Conservation (phyloP, 164 flowering plant species). For the Malania oleifera region DNA sequence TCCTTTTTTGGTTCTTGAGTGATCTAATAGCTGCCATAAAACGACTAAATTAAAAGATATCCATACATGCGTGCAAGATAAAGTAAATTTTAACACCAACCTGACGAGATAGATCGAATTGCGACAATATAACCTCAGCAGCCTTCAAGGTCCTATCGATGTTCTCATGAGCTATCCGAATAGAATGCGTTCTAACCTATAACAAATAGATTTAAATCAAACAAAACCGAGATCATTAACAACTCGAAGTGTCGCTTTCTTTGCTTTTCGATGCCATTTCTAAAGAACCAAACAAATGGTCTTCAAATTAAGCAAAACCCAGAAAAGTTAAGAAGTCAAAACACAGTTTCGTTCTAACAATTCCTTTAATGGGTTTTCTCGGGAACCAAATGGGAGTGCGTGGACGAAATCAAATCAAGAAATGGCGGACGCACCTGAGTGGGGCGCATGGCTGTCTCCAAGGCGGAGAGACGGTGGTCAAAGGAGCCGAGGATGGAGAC, state of each 20-base stretch:
- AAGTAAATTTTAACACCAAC: too few species aligned
- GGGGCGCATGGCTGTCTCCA: constrained; percentile 96
- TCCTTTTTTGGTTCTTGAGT: too few species aligned
- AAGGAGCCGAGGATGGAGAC: constrained; percentile 87
- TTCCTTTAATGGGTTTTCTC: too few species aligned
- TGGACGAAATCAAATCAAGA: too few species aligned
- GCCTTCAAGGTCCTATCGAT: constrained; percentile 90
- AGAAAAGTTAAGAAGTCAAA: too few species aligned
- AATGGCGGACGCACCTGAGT: constrained; percentile 78
- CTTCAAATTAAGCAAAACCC: background rate
- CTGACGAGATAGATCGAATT: constrained; percentile 82
- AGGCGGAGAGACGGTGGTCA: constrained; percentile 91
- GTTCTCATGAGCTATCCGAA: constrained; percentile 88
- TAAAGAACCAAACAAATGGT: background rate
- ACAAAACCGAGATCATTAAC: constrained; percentile 2
- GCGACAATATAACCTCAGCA: constrained; percentile 75
- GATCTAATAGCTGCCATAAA: too few species aligned
- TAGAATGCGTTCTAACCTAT: constrained; percentile 84
- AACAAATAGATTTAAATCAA: constrained; percentile 12
- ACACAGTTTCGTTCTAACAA: too few species aligned
- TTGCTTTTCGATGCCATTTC: too few species aligned
- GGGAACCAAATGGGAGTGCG: too few species aligned
- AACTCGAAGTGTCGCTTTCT: too few species aligned
- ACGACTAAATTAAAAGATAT: too few species aligned
- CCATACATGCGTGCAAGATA: too few species aligned